Percentiles rank a stretch among this genome's conserved stretches.
These are phyloP conservation scores for Verticillium nonalfalfae DNA, from an alignment of 2,329 filamentous ascomycete species.

Conservation along the genomic window DNA sequence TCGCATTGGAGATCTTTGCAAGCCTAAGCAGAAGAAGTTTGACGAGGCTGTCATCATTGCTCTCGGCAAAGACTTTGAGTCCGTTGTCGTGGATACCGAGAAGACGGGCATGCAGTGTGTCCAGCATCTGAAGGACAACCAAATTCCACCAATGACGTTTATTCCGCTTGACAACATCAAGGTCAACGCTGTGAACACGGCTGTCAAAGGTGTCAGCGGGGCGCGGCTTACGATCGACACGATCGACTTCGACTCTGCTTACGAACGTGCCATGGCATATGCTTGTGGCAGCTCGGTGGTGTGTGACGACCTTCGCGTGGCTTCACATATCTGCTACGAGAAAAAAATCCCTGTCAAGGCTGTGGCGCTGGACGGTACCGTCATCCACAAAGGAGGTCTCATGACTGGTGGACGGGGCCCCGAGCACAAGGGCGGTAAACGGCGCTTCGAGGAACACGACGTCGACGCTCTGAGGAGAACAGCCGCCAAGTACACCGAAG, in stretches of 20 bases:
- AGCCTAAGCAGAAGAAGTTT: conserved; percentile 95
- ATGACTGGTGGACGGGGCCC: conserved; percentile 93
- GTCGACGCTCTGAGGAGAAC: conserved; percentile 77
- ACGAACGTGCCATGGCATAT: conserved; percentile 90
- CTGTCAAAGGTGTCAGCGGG: conserved; percentile 80
- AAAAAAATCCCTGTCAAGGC: conserved; percentile 85
- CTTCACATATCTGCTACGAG: conserved; percentile 84
- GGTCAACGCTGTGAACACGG: conserved; percentile 83
- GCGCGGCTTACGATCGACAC: conserved; percentile 91
- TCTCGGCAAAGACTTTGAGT: conserved; percentile 87
- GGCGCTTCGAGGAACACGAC: conserved; percentile 84
- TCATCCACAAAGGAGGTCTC: conserved; percentile 92
- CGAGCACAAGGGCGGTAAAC: conserved; percentile 66
- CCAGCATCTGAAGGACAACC: conserved; percentile 85
- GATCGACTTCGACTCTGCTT: conserved; percentile 82
- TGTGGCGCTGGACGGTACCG: conserved; percentile 88
- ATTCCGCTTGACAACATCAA: conserved; percentile 97
- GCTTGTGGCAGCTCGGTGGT: conserved; percentile 94
- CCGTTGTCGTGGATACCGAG: conserved; percentile 90
- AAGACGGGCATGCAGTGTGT: conserved; percentile 93
- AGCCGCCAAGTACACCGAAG: conserved; percentile 67
- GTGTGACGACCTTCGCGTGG: conserved; percentile 79
- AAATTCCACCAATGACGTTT: conserved; percentile 83
- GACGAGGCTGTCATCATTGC: conserved; percentile 90
- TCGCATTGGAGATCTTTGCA: conserved; percentile 84